Base-by-base conservation (phyloP, 208 protist species). In the Perkinsela sp. region DNA sequence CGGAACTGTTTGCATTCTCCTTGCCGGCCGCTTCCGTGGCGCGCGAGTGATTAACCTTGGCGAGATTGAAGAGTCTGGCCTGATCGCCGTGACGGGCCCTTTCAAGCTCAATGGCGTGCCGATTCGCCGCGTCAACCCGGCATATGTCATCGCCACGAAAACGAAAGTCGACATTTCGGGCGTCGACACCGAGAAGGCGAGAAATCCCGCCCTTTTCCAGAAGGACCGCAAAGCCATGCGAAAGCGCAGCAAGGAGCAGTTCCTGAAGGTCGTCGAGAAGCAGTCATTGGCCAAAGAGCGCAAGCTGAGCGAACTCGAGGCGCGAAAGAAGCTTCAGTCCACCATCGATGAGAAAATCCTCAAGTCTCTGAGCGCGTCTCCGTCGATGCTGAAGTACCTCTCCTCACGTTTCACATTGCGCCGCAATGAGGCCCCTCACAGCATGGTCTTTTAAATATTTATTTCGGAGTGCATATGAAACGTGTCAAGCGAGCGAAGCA, bases 1-100 rank as follows among this genome's bases (percentile, higher is more conserved):
- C 30, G 93, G 92, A 67, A 93, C 90, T 40, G 90, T 96, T 30
- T 71, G 93, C 2, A 97, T 97, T 74, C 79, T 98, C 71, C 85
- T 98, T 30, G 86, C 94, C 66, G 96, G 96, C 69, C 84, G 82
- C 72, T 97, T 94, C 80, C 82, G 88, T 76, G 96, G 95, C 72
- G 85, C 92, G 75, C 89, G 95, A 70, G 95, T 93, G n/a, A 90
- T 98, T 29, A 91, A 96, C 76, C 83, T 98, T 31, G 97, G 97
- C 82, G 90, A 97, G 82, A 85, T 97, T 68, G 75, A 84, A 31
- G 31, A 79, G 66, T 94, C 91, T 70, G 93, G 94, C 71, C 82
- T 96, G 1, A 81, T 96, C 2, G 84, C 98, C 48, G 83, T 98
- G 70, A 95, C 92, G 68, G 95, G 94, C 75, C 78, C 82, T 66